Evolutionary conservation across 768 basidiomycete species (phyloP).

Genomic region (Pleurotus tuoliensis): DNA sequence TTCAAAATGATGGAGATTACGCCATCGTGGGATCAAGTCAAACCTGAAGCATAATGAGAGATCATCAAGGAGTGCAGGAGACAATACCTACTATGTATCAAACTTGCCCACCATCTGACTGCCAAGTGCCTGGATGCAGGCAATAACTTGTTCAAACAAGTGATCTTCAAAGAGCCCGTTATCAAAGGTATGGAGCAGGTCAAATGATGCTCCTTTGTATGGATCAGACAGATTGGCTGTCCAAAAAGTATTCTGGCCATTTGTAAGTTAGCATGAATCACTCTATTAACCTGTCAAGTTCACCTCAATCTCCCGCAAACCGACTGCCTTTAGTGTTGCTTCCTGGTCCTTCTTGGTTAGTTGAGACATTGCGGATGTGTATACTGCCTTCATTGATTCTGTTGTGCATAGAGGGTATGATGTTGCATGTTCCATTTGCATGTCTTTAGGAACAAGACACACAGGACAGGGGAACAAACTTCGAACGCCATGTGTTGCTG

Average conservation of each 20-base stretch:
- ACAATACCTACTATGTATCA: neutral
- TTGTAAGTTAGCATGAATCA: neutral
- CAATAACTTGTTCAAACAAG: slow-evolving; percentile 22
- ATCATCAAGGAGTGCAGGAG: too few species aligned
- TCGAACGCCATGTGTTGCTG: slow-evolving; percentile 24
- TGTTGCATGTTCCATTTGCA: slow-evolving; percentile 19
- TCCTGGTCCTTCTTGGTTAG: neutral
- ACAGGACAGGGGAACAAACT: slow-evolving; percentile 33
- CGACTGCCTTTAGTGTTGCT: slow-evolving; percentile 14
- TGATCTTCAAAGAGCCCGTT: slow-evolving; percentile 30
- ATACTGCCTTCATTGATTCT: slow-evolving; percentile 11
- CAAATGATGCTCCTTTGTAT: slow-evolving; percentile 29
- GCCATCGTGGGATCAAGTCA: neutral
- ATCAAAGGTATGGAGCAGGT: slow-evolving; percentile 32
- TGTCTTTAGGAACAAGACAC: slow-evolving; percentile 26
- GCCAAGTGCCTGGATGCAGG: slow-evolving; percentile 13
- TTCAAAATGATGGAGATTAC: neutral
- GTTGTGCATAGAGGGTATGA: slow-evolving; percentile 14
- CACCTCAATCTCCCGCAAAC: slow-evolving; percentile 21
- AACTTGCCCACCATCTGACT: slow-evolving; percentile 19
- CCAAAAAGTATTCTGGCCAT: slow-evolving; percentile 39
- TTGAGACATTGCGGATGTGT: slow-evolving; percentile 10
- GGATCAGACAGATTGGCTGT: slow-evolving; percentile 26
- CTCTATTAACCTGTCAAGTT: slow-evolving; percentile 4
- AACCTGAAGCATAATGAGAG: neutral